A percentile compares a stretch with the other conserved stretches of the same genome.
phyloP scores from a whole-genome alignment of 495 filamentous ascomycete species.

The Penicillium diatomitis region DNA sequence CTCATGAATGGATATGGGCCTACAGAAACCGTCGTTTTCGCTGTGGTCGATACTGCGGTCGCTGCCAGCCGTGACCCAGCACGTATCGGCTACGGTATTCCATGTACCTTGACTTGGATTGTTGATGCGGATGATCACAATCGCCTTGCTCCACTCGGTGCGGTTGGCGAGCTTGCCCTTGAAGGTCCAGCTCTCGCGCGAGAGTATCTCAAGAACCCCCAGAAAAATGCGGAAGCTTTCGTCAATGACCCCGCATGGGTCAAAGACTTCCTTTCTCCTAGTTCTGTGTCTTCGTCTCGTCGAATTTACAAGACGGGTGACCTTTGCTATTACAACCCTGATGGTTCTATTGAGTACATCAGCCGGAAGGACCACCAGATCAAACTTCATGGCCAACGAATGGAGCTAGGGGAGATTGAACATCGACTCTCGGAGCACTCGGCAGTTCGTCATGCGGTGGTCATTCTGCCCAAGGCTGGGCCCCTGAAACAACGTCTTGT shows the following conservation, averaged over 20 bases:
- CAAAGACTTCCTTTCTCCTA: constrained; percentile 11
- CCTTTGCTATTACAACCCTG: constrained; percentile 43
- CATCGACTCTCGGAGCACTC: constrained; percentile 27
- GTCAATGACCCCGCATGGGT: constrained; percentile 31
- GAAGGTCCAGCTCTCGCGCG: constrained; percentile 41
- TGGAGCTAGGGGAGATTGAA: constrained; percentile 50
- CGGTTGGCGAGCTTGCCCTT: constrained; percentile 45
- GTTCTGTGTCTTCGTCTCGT: constrained; percentile 13
- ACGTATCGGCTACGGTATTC: constrained; percentile 42
- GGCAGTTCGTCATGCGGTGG: constrained; percentile 36
- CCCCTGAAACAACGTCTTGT: constrained; percentile 33
- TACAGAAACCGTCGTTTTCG: constrained; percentile 41
- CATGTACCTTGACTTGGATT: constrained; percentile 44
- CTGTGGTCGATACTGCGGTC: constrained; percentile 25
- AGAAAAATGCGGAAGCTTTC: constrained; percentile 42
- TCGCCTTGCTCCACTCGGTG: constrained; percentile 40
- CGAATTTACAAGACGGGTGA: constrained; percentile 43
- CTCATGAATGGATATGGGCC: constrained; percentile 54
- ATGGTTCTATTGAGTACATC: constrained; percentile 44
- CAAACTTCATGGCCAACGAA: constrained; percentile 58
- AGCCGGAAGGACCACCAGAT: constrained; percentile 59
- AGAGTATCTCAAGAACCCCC: constrained; percentile 44
- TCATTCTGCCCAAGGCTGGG: constrained; percentile 35
- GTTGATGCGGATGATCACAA: constrained; percentile 42
- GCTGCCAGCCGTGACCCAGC: constrained; percentile 24